Conservation (phyloP, 805 yeast species). For the Sugiyamaella americana region DNA sequence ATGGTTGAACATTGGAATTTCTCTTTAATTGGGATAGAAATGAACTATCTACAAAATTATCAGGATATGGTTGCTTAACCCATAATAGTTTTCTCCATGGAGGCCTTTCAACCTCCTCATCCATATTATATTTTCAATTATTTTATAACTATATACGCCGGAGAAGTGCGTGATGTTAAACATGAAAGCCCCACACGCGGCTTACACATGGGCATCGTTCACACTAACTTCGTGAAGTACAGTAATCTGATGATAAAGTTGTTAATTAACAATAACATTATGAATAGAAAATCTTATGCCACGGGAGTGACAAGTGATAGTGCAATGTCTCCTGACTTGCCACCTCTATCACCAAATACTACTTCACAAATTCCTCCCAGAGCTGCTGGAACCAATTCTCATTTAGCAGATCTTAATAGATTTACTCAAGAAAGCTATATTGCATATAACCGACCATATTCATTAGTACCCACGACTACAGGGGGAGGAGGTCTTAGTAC, state of each 20-base stretch:
- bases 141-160: no score
- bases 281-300: no score
- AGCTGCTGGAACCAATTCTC: neutral
- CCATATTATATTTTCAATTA: no score
- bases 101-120: no score
- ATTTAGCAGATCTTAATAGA: neutral
- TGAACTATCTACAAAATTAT: slow-evolving; percentile 78
- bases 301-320: no score
- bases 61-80: slow-evolving; percentile 81
- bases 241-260: no score
- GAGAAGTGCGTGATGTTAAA: no score
- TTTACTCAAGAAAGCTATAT: neutral
- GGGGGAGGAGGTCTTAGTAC: neutral
- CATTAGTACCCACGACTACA: neutral
- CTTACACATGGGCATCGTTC: no score
- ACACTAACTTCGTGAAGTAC: no score
- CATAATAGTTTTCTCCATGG: slow-evolving; percentile 85
- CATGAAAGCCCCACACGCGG: no score
- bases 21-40: slow-evolving; percentile 76
- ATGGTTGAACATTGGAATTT: slow-evolving; percentile 65
- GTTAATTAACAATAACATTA: no score
- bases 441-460: neutral
- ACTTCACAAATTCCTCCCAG: neutral
- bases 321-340: neutral
- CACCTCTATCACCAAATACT: neutral